Percentiles rank a stretch among this genome's conserved stretches.
phyloP scores from a whole-genome alignment of 2,329 filamentous ascomycete genomes.

The Colletotrichum tropicale region DNA sequence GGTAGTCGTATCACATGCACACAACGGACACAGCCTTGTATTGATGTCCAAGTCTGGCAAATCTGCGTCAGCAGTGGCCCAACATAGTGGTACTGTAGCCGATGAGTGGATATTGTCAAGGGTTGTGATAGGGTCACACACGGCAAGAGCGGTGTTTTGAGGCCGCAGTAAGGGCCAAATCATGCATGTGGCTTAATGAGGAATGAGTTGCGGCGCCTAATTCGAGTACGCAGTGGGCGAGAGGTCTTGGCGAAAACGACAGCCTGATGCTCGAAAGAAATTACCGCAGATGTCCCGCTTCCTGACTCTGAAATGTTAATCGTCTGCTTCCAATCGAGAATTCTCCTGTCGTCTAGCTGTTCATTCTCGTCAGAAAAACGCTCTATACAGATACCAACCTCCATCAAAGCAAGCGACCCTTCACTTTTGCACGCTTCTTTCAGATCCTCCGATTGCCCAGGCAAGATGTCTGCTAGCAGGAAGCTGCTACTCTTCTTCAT shows the following conservation, averaged over 20 bases:
- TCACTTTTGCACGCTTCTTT: not conserved
- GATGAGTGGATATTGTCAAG: not conserved
- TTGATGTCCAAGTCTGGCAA: not conserved
- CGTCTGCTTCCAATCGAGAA: fast-evolving
- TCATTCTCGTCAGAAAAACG: no score
- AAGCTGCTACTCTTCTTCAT: not conserved
- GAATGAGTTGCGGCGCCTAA: not conserved
- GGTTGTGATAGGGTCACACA: not conserved
- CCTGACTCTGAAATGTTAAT: fast-evolving
- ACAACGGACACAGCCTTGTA: fast-evolving
- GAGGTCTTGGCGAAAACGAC: not conserved
- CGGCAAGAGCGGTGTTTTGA: fast-evolving
- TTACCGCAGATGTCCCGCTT: not conserved
- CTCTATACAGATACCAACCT: no score
- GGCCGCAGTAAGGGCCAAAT: not conserved
- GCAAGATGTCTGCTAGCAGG: fast-evolving
- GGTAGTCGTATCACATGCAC: no score
- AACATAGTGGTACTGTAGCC: not conserved
- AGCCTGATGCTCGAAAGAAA: not conserved
- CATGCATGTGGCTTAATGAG: not conserved
- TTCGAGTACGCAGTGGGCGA: fast-evolving
- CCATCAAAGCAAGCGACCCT: not conserved
- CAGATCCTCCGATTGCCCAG: not conserved
- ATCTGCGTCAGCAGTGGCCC: fast-evolving
- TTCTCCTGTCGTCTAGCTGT: not conserved